A percentile compares a stretch with the other conserved stretches of the same genome.
Conservation (phyloP, 768 basidiomycete genomes). For the Podaxis carcinomalis region DNA sequence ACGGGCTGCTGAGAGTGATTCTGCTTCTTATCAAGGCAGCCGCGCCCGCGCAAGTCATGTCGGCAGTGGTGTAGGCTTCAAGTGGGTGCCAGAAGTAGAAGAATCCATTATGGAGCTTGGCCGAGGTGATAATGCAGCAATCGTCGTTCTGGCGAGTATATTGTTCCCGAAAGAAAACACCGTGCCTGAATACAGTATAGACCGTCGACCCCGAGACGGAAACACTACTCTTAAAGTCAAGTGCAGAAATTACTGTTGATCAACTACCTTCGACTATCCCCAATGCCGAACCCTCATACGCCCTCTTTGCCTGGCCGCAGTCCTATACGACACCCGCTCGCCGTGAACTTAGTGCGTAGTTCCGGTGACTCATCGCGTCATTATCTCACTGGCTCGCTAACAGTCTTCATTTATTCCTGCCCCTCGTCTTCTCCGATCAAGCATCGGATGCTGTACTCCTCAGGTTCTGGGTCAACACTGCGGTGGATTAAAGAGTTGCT, state of each 20-base stretch:
- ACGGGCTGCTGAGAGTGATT: constrained; percentile 61
- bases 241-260: constrained; percentile 34
- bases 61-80: constrained; percentile 56
- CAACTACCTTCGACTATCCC: constrained; percentile 49
- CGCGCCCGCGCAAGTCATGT: constrained; percentile 51
- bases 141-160: constrained; percentile 62
- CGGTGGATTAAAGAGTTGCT: constrained; percentile 51
- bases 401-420: constrained; percentile 92
- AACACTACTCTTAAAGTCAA: constrained; percentile 43
- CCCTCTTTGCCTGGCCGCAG: constrained; percentile 65
- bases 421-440: constrained; percentile 79
- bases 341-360: constrained; percentile 56
- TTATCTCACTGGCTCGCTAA: background rate
- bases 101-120: constrained; percentile 60
- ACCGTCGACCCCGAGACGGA: constrained; percentile 65
- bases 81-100: constrained; percentile 64
- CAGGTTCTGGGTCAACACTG: constrained; percentile 55
- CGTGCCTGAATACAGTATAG: constrained; percentile 29
- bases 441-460: constrained; percentile 86
- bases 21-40: constrained; percentile 53
- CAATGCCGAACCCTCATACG: constrained; percentile 57
- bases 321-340: constrained; percentile 30
- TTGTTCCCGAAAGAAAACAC: background rate
- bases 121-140: constrained; percentile 38
- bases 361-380: background rate